phyloP scores from a whole-genome alignment of 108 stramenopile genomes.

The Fragilariopsis cylindrus region DNA sequence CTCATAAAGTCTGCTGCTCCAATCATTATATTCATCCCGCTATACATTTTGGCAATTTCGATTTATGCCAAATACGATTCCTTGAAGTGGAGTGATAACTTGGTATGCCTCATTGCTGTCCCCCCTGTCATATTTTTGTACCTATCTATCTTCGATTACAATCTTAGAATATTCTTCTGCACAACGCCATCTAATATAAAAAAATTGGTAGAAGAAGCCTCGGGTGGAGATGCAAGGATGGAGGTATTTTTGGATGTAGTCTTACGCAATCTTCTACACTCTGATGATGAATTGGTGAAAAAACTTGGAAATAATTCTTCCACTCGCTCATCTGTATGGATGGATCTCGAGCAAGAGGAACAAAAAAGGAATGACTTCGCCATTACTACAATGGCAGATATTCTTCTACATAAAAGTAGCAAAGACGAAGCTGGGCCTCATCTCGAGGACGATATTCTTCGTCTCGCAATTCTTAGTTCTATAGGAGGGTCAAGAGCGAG shows the following conservation, averaged over 20 bases:
- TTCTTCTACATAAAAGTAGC: conserved; percentile 21
- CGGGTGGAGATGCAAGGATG: conserved; percentile 24
- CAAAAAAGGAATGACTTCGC: conserved; percentile 17
- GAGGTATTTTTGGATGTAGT: conserved; percentile 35
- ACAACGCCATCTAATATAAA: conserved; percentile 17
- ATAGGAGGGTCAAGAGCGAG: conserved; percentile 27
- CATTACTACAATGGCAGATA: conserved; percentile 26
- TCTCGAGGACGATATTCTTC: conserved; percentile 52
- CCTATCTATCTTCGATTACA: conserved; percentile 27
- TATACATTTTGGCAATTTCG: not conserved
- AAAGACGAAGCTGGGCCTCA: conserved; percentile 30
- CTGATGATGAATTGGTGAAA: conserved; percentile 18
- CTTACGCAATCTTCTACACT: conserved; percentile 29
- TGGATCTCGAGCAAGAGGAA: conserved; percentile 34
- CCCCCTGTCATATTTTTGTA: conserved; percentile 21
- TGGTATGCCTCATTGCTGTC: conserved; percentile 1
- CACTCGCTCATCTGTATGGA: conserved; percentile 7
- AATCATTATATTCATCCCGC: not conserved
- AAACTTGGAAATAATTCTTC: conserved; percentile 1
- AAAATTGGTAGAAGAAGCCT: conserved; percentile 26
- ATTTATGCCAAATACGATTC: not conserved
- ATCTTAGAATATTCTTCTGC: conserved; percentile 26
- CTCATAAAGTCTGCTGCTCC: not conserved
- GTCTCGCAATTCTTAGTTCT: conserved; percentile 36
- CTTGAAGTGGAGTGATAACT: not conserved